Evolutionary conservation across 768 basidiomycete genomes (phyloP).

Genomic region (Kondoa subrosea): DNA sequence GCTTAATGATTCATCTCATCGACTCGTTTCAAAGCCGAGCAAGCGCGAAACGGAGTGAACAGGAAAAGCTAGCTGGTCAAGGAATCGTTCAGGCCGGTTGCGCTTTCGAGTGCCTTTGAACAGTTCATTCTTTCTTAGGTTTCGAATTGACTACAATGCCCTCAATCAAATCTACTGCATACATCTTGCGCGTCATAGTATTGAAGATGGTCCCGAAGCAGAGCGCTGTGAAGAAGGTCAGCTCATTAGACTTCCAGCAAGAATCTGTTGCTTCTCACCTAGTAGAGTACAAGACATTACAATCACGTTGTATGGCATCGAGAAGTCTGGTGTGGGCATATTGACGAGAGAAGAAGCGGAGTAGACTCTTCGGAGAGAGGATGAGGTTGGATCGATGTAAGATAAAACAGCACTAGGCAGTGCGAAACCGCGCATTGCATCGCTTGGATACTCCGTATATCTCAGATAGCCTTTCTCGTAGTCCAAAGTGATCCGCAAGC

Average conservation of each 20-base stretch:
- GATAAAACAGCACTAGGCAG: slow-evolving; percentile 56
- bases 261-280: background rate
- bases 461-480: slow-evolving; percentile 69
- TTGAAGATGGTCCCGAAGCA: slow-evolving; percentile 90
- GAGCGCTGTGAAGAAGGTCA: slow-evolving; percentile 44
- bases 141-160: background rate
- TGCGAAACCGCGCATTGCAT: slow-evolving; percentile 89
- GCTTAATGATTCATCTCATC: no score
- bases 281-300: slow-evolving; percentile 52
- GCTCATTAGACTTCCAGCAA: background rate
- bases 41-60: slow-evolving; percentile 46
- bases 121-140: background rate
- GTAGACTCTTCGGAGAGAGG: slow-evolving; percentile 41
- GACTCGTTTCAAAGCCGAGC: slow-evolving; percentile 72
- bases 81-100: no score
- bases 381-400: slow-evolving; percentile 29
- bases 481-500: slow-evolving; percentile 50
- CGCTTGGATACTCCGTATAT: slow-evolving; percentile 90
- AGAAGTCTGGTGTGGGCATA: slow-evolving; percentile 95
- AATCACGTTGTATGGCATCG: slow-evolving; percentile 99
- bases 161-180: slow-evolving; percentile 32
- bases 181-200: slow-evolving; percentile 60
- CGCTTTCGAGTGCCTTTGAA: background rate
- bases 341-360: slow-evolving; percentile 68
- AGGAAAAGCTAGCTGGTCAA: slow-evolving; percentile 35